phyloP scores from a whole-genome alignment of 2,329 filamentous ascomycete genomes.

The Trichoderma koningiopsis region DNA sequence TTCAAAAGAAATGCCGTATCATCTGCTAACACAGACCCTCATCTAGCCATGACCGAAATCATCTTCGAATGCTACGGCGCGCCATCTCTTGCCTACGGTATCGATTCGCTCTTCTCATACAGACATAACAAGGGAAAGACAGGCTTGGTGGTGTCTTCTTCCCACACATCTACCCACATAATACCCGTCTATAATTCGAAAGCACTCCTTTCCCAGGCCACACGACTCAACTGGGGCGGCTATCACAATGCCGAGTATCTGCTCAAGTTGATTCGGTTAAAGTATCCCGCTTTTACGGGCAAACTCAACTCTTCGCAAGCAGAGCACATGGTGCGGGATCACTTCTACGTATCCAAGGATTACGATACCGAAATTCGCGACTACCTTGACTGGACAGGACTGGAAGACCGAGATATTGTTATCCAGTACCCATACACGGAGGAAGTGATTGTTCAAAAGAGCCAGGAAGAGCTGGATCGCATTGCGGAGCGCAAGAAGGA shows the following conservation, averaged over 20 bases:
- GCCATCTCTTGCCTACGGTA: conserved; percentile 87
- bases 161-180: conserved; percentile 90
- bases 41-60: conserved; percentile 89
- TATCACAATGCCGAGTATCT: conserved; percentile 89
- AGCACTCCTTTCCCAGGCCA: conserved; percentile 80
- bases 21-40: conserved; percentile 16
- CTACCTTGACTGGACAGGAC: conserved; percentile 86
- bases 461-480: conserved; percentile 85
- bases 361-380: conserved; percentile 76
- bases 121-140: conserved; percentile 85
- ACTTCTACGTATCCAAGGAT: conserved; percentile 85
- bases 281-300: conserved; percentile 86
- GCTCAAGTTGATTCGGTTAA: conserved; percentile 82
- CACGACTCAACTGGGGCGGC: conserved; percentile 91
- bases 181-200: conserved; percentile 91
- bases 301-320: conserved; percentile 86
- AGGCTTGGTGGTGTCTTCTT: conserved; percentile 87
- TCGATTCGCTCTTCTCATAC: conserved; percentile 97
- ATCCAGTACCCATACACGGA: conserved; percentile 94
- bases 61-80: conserved; percentile 94
- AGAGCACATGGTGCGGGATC: conserved; percentile 82
- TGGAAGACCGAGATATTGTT: conserved; percentile 86
- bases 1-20: too few species aligned
- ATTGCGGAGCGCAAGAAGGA: conserved; percentile 95
- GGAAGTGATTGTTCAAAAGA: conserved; percentile 87